These are phyloP conservation scores for Drechslerella stenobrocha DNA, from an alignment of 2,329 filamentous ascomycete genomes.

Conservation along the genomic window DNA sequence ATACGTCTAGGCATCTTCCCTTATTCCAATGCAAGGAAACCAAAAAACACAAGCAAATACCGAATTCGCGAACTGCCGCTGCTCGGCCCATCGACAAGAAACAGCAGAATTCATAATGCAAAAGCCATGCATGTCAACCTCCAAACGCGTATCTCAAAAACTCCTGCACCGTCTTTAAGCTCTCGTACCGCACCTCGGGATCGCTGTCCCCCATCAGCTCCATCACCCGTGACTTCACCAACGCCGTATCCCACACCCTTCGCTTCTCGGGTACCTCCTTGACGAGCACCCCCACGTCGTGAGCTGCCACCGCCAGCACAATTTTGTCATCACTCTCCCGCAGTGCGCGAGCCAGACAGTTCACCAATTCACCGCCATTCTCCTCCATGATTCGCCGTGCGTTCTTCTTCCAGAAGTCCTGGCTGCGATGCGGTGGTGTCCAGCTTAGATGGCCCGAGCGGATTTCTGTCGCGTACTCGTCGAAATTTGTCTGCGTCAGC, in stretches of 20 bases:
- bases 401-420: slow-evolving; percentile 89
- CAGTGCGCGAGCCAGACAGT: slow-evolving; percentile 83
- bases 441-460: slow-evolving; percentile 84
- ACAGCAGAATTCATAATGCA: neutral
- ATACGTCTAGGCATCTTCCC: too few relatives aligned
- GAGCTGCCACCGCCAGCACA: slow-evolving; percentile 88
- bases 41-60: neutral
- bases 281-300: slow-evolving; percentile 84
- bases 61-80: neutral
- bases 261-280: slow-evolving; percentile 86
- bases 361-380: slow-evolving; percentile 75
- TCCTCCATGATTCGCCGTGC: slow-evolving; percentile 82
- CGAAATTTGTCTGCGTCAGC: slow-evolving; percentile 68
- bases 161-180: slow-evolving; percentile 77
- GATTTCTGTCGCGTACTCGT: slow-evolving; percentile 87
- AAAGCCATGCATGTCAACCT: slow-evolving; percentile 7
- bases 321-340: slow-evolving; percentile 81
- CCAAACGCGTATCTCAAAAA: slow-evolving; percentile 73
- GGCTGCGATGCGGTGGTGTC: slow-evolving; percentile 86
- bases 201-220: slow-evolving; percentile 88
- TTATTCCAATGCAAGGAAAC: neutral
- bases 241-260: slow-evolving; percentile 75
- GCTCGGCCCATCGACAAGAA: neutral
- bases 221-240: slow-evolving; percentile 86
- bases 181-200: slow-evolving; percentile 90